Evolutionary conservation across 1,139 yeast species (phyloP).

Genomic region (Groenewaldozyma sp.): DNA sequence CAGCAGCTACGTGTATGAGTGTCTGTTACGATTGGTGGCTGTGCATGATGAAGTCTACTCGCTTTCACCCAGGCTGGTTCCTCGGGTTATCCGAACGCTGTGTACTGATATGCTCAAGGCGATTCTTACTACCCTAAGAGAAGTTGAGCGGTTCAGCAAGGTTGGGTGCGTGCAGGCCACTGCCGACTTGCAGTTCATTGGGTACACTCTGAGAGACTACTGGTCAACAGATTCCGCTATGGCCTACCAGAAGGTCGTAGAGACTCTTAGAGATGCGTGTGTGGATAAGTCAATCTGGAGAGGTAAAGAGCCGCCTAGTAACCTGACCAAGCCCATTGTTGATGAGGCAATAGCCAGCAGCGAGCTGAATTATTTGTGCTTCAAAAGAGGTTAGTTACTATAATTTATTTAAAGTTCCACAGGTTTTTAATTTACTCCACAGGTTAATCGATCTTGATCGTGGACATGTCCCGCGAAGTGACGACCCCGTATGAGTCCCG

Average conservation of each 20-base stretch:
- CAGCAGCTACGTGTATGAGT: constrained; percentile 41
- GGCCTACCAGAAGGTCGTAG: constrained; percentile 24
- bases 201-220: constrained; percentile 26
- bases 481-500: constrained; percentile 6
- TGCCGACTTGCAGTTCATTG: constrained; percentile 33
- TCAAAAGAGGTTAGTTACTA: too few species aligned
- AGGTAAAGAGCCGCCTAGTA: constrained; percentile 20
- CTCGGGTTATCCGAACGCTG: constrained; percentile 37
- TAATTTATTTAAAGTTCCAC: not conserved
- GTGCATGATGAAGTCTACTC: constrained; percentile 44
- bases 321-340: constrained; percentile 18
- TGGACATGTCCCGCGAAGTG: too few species aligned
- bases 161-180: constrained; percentile 33
- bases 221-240: constrained; percentile 25
- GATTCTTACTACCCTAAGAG: constrained; percentile 38
- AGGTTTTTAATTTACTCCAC: too few species aligned
- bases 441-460: too few species aligned
- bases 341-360: constrained; percentile 14
- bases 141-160: constrained; percentile 29
- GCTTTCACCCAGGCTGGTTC: constrained; percentile 39
- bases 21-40: constrained; percentile 42
- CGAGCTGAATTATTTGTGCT: constrained; percentile 5
- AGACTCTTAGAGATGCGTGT: constrained; percentile 22
- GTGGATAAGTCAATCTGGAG: constrained; percentile 21
- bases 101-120: constrained; percentile 38